Base-by-base conservation (phyloP, 1,139 yeast genomes). In the Pneumocystis murina region DNA sequence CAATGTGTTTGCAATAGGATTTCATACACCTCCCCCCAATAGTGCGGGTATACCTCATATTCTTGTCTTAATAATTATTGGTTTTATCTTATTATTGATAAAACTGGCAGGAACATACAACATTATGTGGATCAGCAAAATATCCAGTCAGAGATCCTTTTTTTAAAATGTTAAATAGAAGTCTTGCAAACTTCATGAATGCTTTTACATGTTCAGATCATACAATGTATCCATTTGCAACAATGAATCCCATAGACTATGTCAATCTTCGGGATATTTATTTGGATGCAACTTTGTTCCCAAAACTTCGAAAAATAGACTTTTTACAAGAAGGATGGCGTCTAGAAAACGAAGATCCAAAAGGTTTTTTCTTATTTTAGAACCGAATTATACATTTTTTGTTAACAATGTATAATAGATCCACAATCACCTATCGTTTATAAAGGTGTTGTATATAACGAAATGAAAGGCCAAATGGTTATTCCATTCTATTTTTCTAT, bases 251-350 rank as follows among this genome's bases (percentile, higher is more conserved):
- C 59, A 82, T 82, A 66, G 99, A 92, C 73, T 92, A 82, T 73
- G 81, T 81, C 55, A 94, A 92, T 71, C 79, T 92, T 71, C 85
- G 91, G 82, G 86, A 84, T 67, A 95, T 92, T 8, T 92, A 94
- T 72, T 78, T 91, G 63, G 95, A 92, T 67, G 85, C 96, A 2
- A 92, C 91, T 0, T 81, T 90, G 67, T 85, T 84, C 69, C 98
- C 99, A 5, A 74, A 88, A 62, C 76, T 92, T 67, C 80, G 87
- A 41, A 80, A 82, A 67, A 85, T 85, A 64, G 98, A 94, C 74
- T 92, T 92, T 72, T 80, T 81, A 68, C 98, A 94, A 76, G 99
- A 92, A 76, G 99, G 99, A 55, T 92, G 99, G 99, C 82, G 99
- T 73, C 77, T 94, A 60, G 99, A 92, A 73, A 84, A 88, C 69